Base-by-base conservation (phyloP, 345 rosid species). In the Angophora floribunda region DNA sequence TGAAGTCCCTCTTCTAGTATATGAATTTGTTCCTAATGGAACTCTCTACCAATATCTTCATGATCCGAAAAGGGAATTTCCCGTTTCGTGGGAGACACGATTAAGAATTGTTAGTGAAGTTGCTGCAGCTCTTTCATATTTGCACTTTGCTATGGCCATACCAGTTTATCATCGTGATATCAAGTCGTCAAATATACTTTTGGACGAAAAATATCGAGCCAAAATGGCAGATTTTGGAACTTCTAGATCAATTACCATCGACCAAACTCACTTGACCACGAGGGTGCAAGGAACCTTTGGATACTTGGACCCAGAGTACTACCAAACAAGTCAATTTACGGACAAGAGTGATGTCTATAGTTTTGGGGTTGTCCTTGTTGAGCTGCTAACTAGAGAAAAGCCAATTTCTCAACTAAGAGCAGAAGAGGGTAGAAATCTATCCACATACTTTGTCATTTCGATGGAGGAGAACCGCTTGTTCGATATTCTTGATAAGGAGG, bases 291-390 rank as follows among this genome's bases (percentile, higher is more conserved):
- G 91, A 50, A 90, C 91, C 41, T 87, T 88, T 3, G 90, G 91
- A 21, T 90, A 90, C 78, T 85, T 90, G 45, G 91, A 90, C 80
- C 91, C 91, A 5, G 91, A 90, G 75, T 88, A 90, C 88, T 88
- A 86, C 59, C 32, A 84, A 36, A 55, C 88, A 2, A 86, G 86
- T 63, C 91, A 88, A 52, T 82, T 90, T 65, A 90, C 87, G 1
- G 90, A 88, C 36, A 90, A 90, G 49, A 90, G 91, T 24, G 91
- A 90, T 30, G 91, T 90, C 15, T 90, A 90, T 7, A 88, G 91
- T 78, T 90, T 90, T 49, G 91, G 91, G 45, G 90, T 90, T 8
- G 90, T 90, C 61, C 90, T 90, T 21, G 86, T 32, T 0, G 90
- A 90, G 90, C 86, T 90, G 44, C 36, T 90, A 84, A 86, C 90